Conservation (phyloP, 169 alveolate species). For the Theileria parva region DNA sequence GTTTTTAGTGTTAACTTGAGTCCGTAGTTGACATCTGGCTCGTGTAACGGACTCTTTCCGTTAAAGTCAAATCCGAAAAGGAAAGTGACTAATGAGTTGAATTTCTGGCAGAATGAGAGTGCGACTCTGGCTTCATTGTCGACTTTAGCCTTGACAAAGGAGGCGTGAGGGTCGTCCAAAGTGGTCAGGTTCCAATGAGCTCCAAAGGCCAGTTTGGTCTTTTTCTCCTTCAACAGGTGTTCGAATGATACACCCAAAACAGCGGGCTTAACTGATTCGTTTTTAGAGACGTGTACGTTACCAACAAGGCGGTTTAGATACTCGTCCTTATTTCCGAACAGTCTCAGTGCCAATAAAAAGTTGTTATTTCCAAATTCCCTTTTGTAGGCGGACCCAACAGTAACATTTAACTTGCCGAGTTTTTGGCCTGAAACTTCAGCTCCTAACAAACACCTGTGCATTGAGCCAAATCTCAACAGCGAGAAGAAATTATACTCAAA, state of each 20-base stretch:
- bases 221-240: slow-evolving; percentile 30
- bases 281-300: slow-evolving; percentile 24
- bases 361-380: slow-evolving; percentile 23
- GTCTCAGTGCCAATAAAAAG: slow-evolving; percentile 41
- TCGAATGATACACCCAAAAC: slow-evolving; percentile 45
- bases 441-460: slow-evolving; percentile 35
- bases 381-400: slow-evolving; percentile 46
- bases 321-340: slow-evolving; percentile 46
- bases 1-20: slow-evolving; percentile 42
- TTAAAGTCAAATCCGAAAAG: slow-evolving; percentile 45
- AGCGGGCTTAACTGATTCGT: slow-evolving; percentile 28
- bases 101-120: slow-evolving; percentile 52
- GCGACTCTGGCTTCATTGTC: slow-evolving; percentile 56
- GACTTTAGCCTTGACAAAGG: slow-evolving; percentile 63
- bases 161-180: slow-evolving; percentile 28
- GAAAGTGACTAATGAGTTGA: slow-evolving; percentile 33
- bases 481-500: slow-evolving; percentile 45
- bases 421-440: slow-evolving; percentile 51
- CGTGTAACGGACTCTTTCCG: slow-evolving; percentile 31
- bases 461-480: slow-evolving; percentile 26
- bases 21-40: slow-evolving; percentile 51
- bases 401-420: slow-evolving; percentile 19
- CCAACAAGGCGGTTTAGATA: slow-evolving; percentile 40
- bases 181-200: slow-evolving; percentile 59
- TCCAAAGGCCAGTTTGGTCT: slow-evolving; percentile 45